Conservation (phyloP, 2,329 filamentous ascomycete genomes). For the Fusarium scirpi region DNA sequence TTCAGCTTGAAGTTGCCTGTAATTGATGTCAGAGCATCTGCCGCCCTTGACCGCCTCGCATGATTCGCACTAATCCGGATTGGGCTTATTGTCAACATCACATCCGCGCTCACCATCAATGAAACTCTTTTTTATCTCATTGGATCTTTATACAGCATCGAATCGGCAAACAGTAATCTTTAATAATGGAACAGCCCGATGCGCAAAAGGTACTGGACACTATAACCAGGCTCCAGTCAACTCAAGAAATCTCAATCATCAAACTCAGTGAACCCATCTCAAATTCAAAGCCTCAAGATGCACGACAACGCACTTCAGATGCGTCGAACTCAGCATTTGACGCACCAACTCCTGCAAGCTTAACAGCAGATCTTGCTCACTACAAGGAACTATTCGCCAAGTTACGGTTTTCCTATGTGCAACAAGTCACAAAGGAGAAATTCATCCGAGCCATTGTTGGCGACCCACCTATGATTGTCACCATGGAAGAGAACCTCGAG, state of each 20-base stretch:
- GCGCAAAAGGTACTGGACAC: slow-evolving; percentile 59
- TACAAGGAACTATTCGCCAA: slow-evolving; percentile 97
- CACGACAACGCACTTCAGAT: slow-evolving; percentile 74
- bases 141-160: neutral
- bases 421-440: slow-evolving; percentile 98
- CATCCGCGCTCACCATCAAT: slow-evolving; percentile 9
- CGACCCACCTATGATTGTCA: slow-evolving; percentile 87
- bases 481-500: slow-evolving; percentile 82
- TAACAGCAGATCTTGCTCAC: slow-evolving; percentile 86
- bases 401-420: slow-evolving; percentile 95
- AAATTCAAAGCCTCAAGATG: slow-evolving; percentile 57
- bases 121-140: neutral
- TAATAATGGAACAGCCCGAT: slow-evolving; percentile 49
- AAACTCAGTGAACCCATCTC: slow-evolving; percentile 81
- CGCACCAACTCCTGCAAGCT: slow-evolving; percentile 77
- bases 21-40: slow-evolving; percentile 38
- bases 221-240: slow-evolving; percentile 65
- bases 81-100: slow-evolving; percentile 57
- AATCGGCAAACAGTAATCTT: fast-evolving
- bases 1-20: slow-evolving; percentile 3
- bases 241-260: slow-evolving; percentile 78
- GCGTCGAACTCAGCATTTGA: slow-evolving; percentile 74
- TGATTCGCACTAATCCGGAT: slow-evolving; percentile 45
- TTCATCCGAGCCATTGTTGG: slow-evolving; percentile 94
- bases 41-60: slow-evolving; percentile 38